These are phyloP conservation scores for Furcasterigmium furcatum DNA, from an alignment of 2,329 filamentous ascomycete species.

Conservation along the genomic window DNA sequence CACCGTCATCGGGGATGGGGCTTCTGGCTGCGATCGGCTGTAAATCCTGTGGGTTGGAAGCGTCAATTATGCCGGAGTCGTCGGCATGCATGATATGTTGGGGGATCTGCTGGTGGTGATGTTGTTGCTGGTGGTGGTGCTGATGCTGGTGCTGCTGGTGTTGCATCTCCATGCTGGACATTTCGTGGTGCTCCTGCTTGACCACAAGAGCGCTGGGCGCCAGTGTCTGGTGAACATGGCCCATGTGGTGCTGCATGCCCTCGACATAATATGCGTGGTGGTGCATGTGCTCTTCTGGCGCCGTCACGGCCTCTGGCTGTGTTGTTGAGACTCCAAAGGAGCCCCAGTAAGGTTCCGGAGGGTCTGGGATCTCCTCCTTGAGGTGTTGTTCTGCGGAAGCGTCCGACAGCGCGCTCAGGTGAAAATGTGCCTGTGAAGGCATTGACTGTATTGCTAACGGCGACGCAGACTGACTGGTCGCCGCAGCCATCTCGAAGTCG, in stretches of 20 bases:
- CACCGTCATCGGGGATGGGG: background rate
- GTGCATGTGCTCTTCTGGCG: constrained; percentile 14
- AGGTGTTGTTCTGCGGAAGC: constrained; percentile 9
- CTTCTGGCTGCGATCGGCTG: constrained; percentile 1
- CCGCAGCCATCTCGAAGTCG: constrained; percentile 36
- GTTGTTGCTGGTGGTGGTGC: background rate
- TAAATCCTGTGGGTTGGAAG: background rate
- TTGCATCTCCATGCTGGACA: background rate
- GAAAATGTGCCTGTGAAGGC: background rate
- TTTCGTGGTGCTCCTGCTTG: background rate
- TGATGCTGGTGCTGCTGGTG: background rate
- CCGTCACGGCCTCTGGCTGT: background rate
- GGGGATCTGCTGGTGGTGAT: background rate
- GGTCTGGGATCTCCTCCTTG: constrained; percentile 29
- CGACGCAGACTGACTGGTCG: constrained; percentile 39
- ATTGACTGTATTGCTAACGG: constrained; percentile 37
- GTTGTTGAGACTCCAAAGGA: constrained; percentile 27
- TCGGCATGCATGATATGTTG: constrained; percentile 7
- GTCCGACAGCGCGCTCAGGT: background rate
- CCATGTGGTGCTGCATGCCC: background rate
- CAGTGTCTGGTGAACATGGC: background rate
- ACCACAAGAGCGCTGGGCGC: constrained; percentile 2
- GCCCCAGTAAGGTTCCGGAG: constrained; percentile 32
- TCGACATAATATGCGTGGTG: constrained; percentile 5
- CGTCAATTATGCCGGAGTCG: constrained; percentile 2